These are phyloP conservation scores for Pilasporangium apinafurcum DNA, from an alignment of 352 stramenopile genomes.

Conservation along the genomic window DNA sequence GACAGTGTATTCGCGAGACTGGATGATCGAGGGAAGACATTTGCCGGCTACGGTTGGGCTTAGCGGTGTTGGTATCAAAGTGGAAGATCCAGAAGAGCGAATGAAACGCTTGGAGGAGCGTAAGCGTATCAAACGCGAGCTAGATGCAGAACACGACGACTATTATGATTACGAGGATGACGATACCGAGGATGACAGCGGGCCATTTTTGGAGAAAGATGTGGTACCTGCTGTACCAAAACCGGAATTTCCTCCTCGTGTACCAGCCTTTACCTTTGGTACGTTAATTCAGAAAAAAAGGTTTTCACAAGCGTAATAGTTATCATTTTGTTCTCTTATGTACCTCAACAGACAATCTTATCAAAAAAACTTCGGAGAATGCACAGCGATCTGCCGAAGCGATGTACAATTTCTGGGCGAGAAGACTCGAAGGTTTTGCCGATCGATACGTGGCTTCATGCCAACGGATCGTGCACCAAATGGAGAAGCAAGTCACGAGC, in stretches of 20 bases:
- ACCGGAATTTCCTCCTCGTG: conserved; percentile 23
- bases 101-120: conserved; percentile 60
- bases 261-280: conserved; percentile 47
- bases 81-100: conserved; percentile 35
- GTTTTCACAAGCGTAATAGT: too few relatives aligned
- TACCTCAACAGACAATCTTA: conserved; percentile 27
- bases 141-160: conserved; percentile 15
- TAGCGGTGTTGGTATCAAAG: conserved; percentile 43
- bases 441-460: conserved; percentile 67
- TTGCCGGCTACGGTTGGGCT: conserved; percentile 50
- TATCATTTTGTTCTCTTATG: too few relatives aligned
- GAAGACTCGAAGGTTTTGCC: conserved; percentile 53
- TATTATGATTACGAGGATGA: conserved; percentile 10
- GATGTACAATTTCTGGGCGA: conserved; percentile 73
- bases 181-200: conserved; percentile 10
- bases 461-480: conserved; percentile 43
- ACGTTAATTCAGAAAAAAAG: too few relatives aligned
- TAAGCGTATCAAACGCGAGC: conserved; percentile 60
- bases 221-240: conserved; percentile 36
- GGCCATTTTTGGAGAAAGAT: conserved; percentile 37
- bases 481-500: conserved; percentile 49
- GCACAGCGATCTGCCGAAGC: conserved; percentile 41
- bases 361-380: conserved; percentile 34
- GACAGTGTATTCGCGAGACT: conserved; percentile 50
- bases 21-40: conserved; percentile 49